Evolutionary conservation across 139 green algal species (phyloP).

Genomic region (Chlorella sp.): DNA sequence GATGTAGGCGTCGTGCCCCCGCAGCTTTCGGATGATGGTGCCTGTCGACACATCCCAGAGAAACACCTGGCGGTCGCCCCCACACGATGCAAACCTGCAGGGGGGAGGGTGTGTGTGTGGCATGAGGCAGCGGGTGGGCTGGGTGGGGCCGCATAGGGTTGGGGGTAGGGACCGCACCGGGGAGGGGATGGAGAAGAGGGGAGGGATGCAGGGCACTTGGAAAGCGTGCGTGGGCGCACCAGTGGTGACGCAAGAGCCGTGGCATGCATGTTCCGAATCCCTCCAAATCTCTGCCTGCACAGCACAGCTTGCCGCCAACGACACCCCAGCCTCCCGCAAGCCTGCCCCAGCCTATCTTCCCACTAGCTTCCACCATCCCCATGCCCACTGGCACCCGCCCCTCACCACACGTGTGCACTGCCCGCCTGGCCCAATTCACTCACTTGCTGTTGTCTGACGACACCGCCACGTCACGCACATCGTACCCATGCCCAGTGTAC

Average conservation of each 20-base stretch:
- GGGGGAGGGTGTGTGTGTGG: background rate
- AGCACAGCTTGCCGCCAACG: too few relatives aligned
- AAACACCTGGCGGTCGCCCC: conserved; percentile 90
- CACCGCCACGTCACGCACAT: conserved; percentile 82
- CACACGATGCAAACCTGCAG: conserved; percentile 83
- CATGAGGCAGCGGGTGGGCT: too few relatives aligned
- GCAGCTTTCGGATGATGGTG: conserved; percentile 85
- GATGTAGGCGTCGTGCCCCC: conserved; percentile 86
- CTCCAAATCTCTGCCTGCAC: too few relatives aligned
- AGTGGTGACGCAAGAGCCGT: too few relatives aligned
- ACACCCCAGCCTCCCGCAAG: background rate
- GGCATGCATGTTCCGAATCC: too few relatives aligned
- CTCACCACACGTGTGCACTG: background rate
- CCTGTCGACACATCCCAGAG: conserved; percentile 93
- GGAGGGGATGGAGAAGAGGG: background rate
- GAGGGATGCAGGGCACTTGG: background rate
- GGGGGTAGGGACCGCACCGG: background rate
- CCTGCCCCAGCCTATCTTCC: background rate
- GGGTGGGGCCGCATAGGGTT: too few relatives aligned
- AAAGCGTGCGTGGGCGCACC: background rate
- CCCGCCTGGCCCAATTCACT: background rate
- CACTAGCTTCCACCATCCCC: background rate
- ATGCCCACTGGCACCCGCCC: background rate
- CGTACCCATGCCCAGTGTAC: conserved; percentile 90
- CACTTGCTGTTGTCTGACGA: conserved; percentile 88